These are phyloP conservation scores for Chaetomium strumarium DNA, from an alignment of 2,329 filamentous ascomycete species.

Conservation along the genomic window DNA sequence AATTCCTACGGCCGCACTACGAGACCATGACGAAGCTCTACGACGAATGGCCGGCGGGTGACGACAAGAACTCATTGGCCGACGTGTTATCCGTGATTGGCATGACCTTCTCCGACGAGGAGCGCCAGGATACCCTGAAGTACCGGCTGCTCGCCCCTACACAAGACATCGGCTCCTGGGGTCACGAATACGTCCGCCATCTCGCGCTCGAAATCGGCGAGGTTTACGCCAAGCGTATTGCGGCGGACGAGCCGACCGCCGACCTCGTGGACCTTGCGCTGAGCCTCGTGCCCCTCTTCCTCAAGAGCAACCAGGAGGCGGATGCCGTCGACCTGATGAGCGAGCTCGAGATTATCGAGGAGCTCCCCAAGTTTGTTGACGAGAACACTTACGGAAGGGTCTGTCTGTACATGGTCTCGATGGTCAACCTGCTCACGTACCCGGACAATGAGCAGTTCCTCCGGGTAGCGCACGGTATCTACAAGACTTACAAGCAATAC, in stretches of 20 bases:
- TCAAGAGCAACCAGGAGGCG: slow-evolving; percentile 95
- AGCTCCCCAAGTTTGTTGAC: slow-evolving; percentile 83
- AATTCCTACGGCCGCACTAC: slow-evolving; percentile 96
- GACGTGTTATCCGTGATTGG: slow-evolving; percentile 96
- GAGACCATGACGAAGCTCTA: slow-evolving; percentile 81
- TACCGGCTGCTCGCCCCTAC: slow-evolving; percentile 86
- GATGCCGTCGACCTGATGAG: slow-evolving; percentile 96
- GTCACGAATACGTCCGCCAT: slow-evolving; percentile 96
- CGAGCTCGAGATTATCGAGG: slow-evolving; percentile 93
- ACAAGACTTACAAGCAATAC: slow-evolving; percentile 86
- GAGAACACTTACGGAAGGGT: slow-evolving; percentile 90
- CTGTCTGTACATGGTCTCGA: slow-evolving; percentile 97
- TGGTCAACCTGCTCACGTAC: slow-evolving; percentile 96
- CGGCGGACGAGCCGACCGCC: slow-evolving; percentile 74
- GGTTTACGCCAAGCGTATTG: slow-evolving; percentile 82
- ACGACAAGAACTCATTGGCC: slow-evolving; percentile 83
- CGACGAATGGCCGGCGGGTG: slow-evolving; percentile 77
- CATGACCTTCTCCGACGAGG: slow-evolving; percentile 98
- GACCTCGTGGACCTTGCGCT: slow-evolving; percentile 82
- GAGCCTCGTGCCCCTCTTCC: slow-evolving; percentile 83
- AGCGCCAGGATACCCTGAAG: slow-evolving; percentile 91
- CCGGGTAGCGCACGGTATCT: slow-evolving; percentile 86
- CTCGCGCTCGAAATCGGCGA: slow-evolving; percentile 92
- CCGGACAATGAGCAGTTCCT: slow-evolving; percentile 97
- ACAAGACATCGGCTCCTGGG: slow-evolving; percentile 93